These are phyloP conservation scores for Flaveria sonorensis DNA, from an alignment of 129 eudicot genomes.

Conservation along the genomic window DNA sequence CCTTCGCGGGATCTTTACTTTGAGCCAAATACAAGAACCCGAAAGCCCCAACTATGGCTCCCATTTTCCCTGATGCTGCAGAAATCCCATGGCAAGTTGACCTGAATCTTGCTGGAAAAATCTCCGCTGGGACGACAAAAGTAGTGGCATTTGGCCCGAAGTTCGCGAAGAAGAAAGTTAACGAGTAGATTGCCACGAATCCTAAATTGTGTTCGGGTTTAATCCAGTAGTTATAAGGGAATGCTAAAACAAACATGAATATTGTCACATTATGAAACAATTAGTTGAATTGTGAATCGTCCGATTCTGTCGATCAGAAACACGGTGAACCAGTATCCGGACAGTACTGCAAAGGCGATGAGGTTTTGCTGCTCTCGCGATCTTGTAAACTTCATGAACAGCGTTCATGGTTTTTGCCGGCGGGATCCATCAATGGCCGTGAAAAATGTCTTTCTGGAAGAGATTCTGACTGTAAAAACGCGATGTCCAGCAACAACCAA, in stretches of 20 bases:
- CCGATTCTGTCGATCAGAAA: slow-evolving; percentile 2
- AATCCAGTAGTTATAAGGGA: slow-evolving; percentile 5
- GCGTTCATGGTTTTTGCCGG: neutral
- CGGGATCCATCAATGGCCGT: slow-evolving; percentile 1
- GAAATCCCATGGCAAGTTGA: slow-evolving; percentile 7
- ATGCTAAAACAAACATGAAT: slow-evolving; percentile 7
- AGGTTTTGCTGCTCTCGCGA: slow-evolving; percentile 1
- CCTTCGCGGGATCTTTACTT: neutral
- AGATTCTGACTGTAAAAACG: slow-evolving; percentile 3
- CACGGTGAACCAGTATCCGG: slow-evolving; percentile 6
- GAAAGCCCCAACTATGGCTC: neutral
- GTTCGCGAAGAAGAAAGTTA: neutral
- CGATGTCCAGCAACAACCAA: slow-evolving; percentile 7
- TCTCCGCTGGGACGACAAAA: slow-evolving; percentile 1
- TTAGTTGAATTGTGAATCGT: neutral
- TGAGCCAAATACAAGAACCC: slow-evolving; percentile 10
- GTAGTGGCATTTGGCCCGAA: slow-evolving; percentile 2
- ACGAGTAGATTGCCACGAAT: neutral
- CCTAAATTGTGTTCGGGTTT: neutral
- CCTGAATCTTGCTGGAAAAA: slow-evolving; percentile 1
- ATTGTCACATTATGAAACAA: slow-evolving; percentile 10
- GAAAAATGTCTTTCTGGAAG: slow-evolving; percentile 5
- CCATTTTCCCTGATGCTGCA: neutral
- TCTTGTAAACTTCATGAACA: neutral
- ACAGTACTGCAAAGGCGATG: slow-evolving; percentile 4